Evolutionary conservation across 768 basidiomycete species (phyloP), one percentile per base, ranked within the genome.

Genomic region (Boletus sp.): DNA sequence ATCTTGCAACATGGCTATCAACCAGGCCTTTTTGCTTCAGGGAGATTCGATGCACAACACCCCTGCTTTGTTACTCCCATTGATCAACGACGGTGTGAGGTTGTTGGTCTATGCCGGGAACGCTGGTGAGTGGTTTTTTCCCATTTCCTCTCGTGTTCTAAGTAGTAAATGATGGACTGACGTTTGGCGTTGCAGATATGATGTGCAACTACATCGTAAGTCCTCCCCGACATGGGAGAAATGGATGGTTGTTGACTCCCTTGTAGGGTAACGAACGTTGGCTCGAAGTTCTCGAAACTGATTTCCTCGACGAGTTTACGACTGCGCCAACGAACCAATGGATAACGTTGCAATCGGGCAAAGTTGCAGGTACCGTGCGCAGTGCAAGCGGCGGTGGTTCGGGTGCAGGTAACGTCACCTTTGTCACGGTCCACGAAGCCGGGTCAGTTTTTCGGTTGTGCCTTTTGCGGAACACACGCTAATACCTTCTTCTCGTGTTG

Each of bases 61-160:
- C 32, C 89, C 92, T 0, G 70, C 73, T 32, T 77, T 97, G 10
- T 76, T 98, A 10, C 87, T 90, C 2, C 84, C 88, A 40, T 77
- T 99, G 35, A 75, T 99, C 42, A 80, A 93, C 47, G 82, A 84
- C 37, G 95, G 93, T 6, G 77, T 99, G 35, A 76, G 91, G 51
- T 72, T 99, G 41, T 74, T 98, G 30, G 84, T 98, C 40, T 98
- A 97, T 65, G 93, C 94, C 55, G 94, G 90, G 19, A 87, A 88
- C 59, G 88, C 90, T 63, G 77, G 88, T 87, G 60, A 57, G 82
- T 76, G 19, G 29, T 17, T 29, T 17, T 4, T 23, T 6, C 37
- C 10, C 23, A 23, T 13, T 30, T 40, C 14, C 8, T 35, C 8
- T 51, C 6, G 8, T 53, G 29, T 32, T 53, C 37, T 15, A 21